A percentile compares a stretch with the other conserved stretches of the same genome.
Evolutionary conservation across 495 filamentous ascomycete genomes (phyloP).

Genomic region (Talaromyces adpressus): DNA sequence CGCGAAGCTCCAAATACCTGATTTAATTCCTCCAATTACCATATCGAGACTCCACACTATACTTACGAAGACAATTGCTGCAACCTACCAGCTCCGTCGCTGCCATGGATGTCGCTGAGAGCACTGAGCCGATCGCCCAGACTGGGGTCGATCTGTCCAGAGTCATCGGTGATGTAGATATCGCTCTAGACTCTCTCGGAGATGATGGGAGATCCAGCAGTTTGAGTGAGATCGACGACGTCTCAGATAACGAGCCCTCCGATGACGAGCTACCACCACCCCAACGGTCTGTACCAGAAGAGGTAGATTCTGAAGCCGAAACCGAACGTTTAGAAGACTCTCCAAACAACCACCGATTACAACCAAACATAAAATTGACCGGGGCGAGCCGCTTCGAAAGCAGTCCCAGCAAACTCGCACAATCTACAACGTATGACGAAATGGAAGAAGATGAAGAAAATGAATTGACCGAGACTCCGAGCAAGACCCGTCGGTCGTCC

Average conservation of each 20-base stretch:
- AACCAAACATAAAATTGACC: conserved; percentile 55
- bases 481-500: conserved; percentile 28
- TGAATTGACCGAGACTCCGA: conserved; percentile 32
- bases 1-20: background rate
- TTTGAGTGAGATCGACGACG: conserved; percentile 88
- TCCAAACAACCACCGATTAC: conserved; percentile 62
- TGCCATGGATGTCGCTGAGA: conserved; percentile 37
- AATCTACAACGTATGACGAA: conserved; percentile 42
- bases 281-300: conserved; percentile 33
- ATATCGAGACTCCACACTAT: background rate
- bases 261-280: conserved; percentile 42
- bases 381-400: conserved; percentile 43
- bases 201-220: conserved; percentile 57
- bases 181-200: conserved; percentile 29
- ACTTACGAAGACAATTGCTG: background rate
- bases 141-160: conserved; percentile 25
- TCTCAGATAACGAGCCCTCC: conserved; percentile 51
- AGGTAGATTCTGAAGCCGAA: conserved; percentile 94
- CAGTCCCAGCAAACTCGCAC: conserved; percentile 61
- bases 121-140: conserved; percentile 30
- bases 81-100: background rate
- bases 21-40: background rate
- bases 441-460: conserved; percentile 34
- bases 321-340: conserved; percentile 91
- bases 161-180: conserved; percentile 30